Base-by-base conservation (phyloP, 2,329 filamentous ascomycete species). In the Drechslerella dactyloides region DNA sequence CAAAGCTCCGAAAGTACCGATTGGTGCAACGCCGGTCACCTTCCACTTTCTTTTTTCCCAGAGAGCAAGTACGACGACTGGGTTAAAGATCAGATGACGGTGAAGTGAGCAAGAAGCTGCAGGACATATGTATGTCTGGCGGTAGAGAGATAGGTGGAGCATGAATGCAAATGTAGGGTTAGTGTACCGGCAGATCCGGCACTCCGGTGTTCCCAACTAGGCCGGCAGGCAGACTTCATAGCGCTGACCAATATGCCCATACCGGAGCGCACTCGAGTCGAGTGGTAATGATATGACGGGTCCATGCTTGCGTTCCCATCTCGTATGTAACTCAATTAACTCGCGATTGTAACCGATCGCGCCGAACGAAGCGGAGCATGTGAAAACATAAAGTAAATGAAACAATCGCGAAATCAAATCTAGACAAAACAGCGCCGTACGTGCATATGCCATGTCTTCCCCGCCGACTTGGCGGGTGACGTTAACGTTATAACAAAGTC, bases 71-170 rank as follows among this genome's bases (percentile, higher is more conserved):
- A n/a, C n/a, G n/a, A n/a, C n/a, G n/a, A n/a, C n/a, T n/a, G 30
- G 33, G 27, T 48, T 54, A 72, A 72, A 65, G 54, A 72, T 72
- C 68, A 72, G 60, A 72, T 72, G 68, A 70, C 50, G 63, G 50
- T 70, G 42, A 50, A 54, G 35, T 60, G 64, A 62, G 64, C 48
- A 48, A 35, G 19, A n/a, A 33, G 27, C 27, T 33, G 23, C 33
- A 51, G 17, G 40, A 48, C 17, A 4, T 15, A 19, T 19, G 5
- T n/a, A 68, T 33, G 15, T 7, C 8, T 6, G 33, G 58, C 11
- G 17, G 24, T 33, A 23, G 23, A 15, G 46, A 35, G 42, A 24
- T 50, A 30, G 23, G 46, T n/a, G 42, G 19, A 58, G 21, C 15
- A 19, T 5, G 42, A 53, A 17, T 5, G 35, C 33, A 23, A 53